A percentile compares a stretch with the other conserved stretches of the same genome.
Conservation (phyloP, 305 asterid species). For the Fraxinus floribunda region DNA sequence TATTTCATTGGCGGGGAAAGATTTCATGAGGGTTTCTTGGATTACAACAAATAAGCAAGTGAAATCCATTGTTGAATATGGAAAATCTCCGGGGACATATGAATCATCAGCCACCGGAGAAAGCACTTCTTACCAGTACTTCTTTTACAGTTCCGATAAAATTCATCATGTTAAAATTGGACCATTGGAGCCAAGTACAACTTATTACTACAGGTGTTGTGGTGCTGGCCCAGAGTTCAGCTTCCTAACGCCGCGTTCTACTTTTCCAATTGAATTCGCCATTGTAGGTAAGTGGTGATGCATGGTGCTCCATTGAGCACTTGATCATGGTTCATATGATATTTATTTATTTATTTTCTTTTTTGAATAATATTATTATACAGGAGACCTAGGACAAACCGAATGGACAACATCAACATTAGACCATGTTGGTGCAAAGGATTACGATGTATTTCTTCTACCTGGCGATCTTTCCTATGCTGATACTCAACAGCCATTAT, state of each 20-base stretch:
- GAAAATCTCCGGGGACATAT: slow-evolving; percentile 47
- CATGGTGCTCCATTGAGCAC: no score
- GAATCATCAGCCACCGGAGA: slow-evolving; percentile 50
- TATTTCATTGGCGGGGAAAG: slow-evolving; percentile 66
- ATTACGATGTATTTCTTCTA: slow-evolving; percentile 58
- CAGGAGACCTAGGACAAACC: slow-evolving; percentile 92
- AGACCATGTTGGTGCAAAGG: slow-evolving; percentile 49
- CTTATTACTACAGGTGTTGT: slow-evolving; percentile 71
- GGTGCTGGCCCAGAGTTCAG: slow-evolving; percentile 60
- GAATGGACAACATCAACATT: slow-evolving; percentile 80
- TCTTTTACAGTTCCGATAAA: slow-evolving; percentile 58
- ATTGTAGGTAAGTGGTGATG: slow-evolving; percentile 54
- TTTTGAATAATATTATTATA: neutral
- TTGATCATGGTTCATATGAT: no score
- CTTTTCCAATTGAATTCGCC: slow-evolving; percentile 67
- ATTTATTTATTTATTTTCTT: no score
- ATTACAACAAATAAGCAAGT: slow-evolving; percentile 44
- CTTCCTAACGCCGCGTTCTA: slow-evolving; percentile 67
- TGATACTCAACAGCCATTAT: slow-evolving; percentile 53
- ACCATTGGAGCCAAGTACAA: slow-evolving; percentile 60
- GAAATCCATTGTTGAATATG: slow-evolving; percentile 51
- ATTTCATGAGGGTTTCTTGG: slow-evolving; percentile 74
- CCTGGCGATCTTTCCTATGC: slow-evolving; percentile 90
- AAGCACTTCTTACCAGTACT: slow-evolving; percentile 44
- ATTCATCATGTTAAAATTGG: slow-evolving; percentile 75